Evolutionary conservation across 2,329 filamentous ascomycete species (phyloP).

Genomic region (Remersonia thermophila): DNA sequence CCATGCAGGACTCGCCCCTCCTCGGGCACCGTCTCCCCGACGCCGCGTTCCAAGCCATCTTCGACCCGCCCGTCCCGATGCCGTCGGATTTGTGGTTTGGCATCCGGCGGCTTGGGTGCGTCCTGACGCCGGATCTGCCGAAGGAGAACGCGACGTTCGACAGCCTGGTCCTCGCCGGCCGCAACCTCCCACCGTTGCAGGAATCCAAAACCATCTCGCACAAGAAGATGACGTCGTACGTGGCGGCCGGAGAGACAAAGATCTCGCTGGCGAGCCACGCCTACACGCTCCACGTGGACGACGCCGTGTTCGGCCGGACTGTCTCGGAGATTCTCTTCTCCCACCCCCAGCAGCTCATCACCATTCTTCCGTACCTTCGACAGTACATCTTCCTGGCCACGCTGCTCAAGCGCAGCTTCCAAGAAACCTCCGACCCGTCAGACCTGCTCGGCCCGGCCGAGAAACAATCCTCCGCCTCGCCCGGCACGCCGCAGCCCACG

Average conservation of each 20-base stretch:
- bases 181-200: conserved; percentile 37
- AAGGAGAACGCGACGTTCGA: conserved; percentile 38
- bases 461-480: conserved; percentile 7
- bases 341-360: conserved; percentile 64
- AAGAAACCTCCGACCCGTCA: conserved; percentile 19
- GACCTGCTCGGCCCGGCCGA: background rate
- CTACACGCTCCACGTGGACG: conserved; percentile 58
- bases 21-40: conserved; percentile 47
- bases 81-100: conserved; percentile 51
- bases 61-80: conserved; percentile 62
- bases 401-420: conserved; percentile 51
- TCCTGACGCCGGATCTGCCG: conserved; percentile 25
- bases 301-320: conserved; percentile 57
- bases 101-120: conserved; percentile 47
- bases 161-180: conserved; percentile 26
- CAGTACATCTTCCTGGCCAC: conserved; percentile 63
- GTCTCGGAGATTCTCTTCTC: conserved; percentile 61
- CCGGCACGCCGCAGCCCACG: conserved; percentile 4
- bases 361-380: conserved; percentile 59
- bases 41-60: conserved; percentile 60
- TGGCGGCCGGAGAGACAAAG: conserved; percentile 20
- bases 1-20: conserved; percentile 24
- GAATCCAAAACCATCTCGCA: conserved; percentile 45
- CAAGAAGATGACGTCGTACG: conserved; percentile 34
- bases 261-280: conserved; percentile 29